Percentiles rank a stretch among this genome's conserved stretches.
These are phyloP conservation scores for Jatropha curcas DNA, from an alignment of 345 rosid species.

Conservation along the genomic window DNA sequence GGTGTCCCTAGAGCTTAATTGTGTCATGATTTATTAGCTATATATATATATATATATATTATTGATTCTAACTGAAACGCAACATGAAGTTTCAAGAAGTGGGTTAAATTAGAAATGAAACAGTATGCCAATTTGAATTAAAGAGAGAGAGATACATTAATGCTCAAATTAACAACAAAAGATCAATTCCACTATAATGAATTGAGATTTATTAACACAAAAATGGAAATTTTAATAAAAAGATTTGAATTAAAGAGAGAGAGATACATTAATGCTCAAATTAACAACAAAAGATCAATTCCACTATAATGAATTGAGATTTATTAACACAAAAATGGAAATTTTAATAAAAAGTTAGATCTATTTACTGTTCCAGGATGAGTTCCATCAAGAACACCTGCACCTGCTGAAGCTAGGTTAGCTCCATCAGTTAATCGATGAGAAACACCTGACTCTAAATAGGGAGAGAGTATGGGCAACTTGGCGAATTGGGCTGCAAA, in stretches of 20 bases:
- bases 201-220: not conserved
- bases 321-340: too few relatives aligned
- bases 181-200: not conserved
- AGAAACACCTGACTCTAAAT: slow-evolving; percentile 12
- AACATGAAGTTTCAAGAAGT: not conserved
- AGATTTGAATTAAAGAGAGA: too few relatives aligned
- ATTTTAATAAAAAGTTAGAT: not conserved
- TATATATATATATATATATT: too few relatives aligned
- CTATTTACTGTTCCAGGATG: slow-evolving; percentile 4
- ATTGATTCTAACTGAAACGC: not conserved
- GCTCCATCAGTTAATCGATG: slow-evolving; percentile 19
- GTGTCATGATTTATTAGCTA: too few relatives aligned
- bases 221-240: not conserved
- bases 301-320: too few relatives aligned
- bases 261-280: not conserved
- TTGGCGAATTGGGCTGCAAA: slow-evolving; percentile 25
- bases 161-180: not conserved
- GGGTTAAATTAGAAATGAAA: not conserved
- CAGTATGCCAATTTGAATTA: not conserved
- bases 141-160: not conserved
- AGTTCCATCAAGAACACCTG: slow-evolving; percentile 18
- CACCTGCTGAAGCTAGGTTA: slow-evolving; percentile 33
- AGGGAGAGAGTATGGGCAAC: slow-evolving; percentile 17
- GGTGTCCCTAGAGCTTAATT: not conserved
- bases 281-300: too few relatives aligned